phyloP scores from a whole-genome alignment of 805 yeast species.

The Sugiyamaella chiloensis region DNA sequence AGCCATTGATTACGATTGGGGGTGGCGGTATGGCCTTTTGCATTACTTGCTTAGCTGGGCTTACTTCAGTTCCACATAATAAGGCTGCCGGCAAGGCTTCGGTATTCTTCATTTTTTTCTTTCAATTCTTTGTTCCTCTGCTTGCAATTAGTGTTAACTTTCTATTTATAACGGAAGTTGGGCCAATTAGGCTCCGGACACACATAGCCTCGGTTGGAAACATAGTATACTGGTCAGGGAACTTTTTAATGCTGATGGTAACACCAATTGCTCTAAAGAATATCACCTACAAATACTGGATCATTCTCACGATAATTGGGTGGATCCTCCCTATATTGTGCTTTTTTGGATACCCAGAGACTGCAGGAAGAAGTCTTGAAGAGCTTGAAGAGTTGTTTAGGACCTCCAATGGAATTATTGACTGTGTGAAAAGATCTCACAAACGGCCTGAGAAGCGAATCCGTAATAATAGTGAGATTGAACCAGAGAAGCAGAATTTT shows the following conservation, averaged over 20 bases:
- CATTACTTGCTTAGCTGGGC: constrained; percentile 12
- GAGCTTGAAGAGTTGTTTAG: constrained; percentile 60
- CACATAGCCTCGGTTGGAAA: constrained; percentile 48
- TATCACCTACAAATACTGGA: constrained; percentile 52
- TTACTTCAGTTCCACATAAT: constrained; percentile 16
- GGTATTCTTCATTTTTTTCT: constrained; percentile 16
- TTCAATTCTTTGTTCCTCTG: constrained; percentile 16
- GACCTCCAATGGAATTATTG: constrained; percentile 9
- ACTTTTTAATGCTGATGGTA: constrained; percentile 53
- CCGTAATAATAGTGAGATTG: no score
- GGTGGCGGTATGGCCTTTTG: constrained; percentile 7
- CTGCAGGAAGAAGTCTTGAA: constrained; percentile 68
- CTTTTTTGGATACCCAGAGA: constrained; percentile 60
- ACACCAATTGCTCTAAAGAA: constrained; percentile 49
- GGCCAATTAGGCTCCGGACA: constrained; percentile 45
- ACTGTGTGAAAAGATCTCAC: constrained; percentile 4
- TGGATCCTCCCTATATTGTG: constrained; percentile 19
- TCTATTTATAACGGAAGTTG: constrained; percentile 53
- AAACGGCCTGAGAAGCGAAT: background rate
- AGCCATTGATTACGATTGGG: constrained; percentile 5
- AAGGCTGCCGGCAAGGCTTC: constrained; percentile 19
- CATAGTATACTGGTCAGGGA: constrained; percentile 41
- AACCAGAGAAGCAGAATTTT: no score
- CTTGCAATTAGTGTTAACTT: constrained; percentile 16
- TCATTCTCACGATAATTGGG: constrained; percentile 47